These are phyloP conservation scores for Lipomyces kockii DNA, from an alignment of 805 yeast genomes.

Conservation along the genomic window DNA sequence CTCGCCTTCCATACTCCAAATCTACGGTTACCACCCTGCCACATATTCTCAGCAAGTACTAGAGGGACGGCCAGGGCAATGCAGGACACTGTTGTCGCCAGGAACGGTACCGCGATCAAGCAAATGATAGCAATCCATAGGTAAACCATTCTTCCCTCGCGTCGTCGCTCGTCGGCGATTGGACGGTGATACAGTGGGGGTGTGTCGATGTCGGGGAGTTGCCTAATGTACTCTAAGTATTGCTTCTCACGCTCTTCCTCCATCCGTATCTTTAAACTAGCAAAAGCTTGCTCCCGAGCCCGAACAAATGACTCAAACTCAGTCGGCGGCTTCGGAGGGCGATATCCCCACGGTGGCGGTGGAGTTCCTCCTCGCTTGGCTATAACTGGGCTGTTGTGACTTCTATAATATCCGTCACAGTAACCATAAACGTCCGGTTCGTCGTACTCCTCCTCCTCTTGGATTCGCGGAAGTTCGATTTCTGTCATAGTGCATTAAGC, in stretches of 20 bases:
- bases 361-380: background rate
- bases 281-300: background rate
- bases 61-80: background rate
- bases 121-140: background rate
- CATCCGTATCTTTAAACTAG: background rate
- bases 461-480: background rate
- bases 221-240: background rate
- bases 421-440: background rate
- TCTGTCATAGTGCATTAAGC: background rate
- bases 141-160: background rate
- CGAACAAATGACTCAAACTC: background rate
- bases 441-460: conserved; percentile 1
- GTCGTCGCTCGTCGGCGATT: background rate
- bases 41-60: background rate
- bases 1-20: background rate
- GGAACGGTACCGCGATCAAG: background rate
- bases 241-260: background rate
- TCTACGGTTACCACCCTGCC: background rate
- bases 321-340: background rate
- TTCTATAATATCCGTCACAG: background rate
- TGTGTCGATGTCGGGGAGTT: conserved; percentile 1
- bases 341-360: background rate
- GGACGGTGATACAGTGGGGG: background rate
- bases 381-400: background rate
- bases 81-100: background rate